These are phyloP conservation scores for Pelargonium cotyledonis DNA, from an alignment of 441 rosid genomes.

Conservation along the genomic window DNA sequence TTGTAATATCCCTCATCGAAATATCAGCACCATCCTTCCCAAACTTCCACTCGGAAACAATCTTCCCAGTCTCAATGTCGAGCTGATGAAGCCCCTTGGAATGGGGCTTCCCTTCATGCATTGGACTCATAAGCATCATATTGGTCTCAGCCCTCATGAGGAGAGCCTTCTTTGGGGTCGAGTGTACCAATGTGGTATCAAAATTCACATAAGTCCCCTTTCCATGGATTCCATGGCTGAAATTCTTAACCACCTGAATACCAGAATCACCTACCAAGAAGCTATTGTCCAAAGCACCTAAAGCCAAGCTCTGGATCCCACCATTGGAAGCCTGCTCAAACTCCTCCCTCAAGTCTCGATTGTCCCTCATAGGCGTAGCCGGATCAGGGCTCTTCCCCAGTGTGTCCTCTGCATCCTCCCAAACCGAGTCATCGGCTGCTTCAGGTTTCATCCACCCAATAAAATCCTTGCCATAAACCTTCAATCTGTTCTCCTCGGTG, in stretches of 20 bases:
- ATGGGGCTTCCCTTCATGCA: constrained; percentile 54
- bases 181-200: constrained; percentile 37
- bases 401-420: constrained; percentile 91
- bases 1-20: constrained; percentile 83
- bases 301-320: constrained; percentile 89
- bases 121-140: constrained; percentile 94
- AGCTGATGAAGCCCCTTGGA: constrained; percentile 80
- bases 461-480: constrained; percentile 88
- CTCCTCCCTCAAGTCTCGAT: constrained; percentile 78
- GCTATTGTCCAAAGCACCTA: constrained; percentile 92
- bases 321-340: constrained; percentile 83
- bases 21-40: constrained; percentile 92
- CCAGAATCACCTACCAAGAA: constrained; percentile 88
- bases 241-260: constrained; percentile 90
- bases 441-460: constrained; percentile 90
- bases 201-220: constrained; percentile 87
- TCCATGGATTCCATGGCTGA: constrained; percentile 87
- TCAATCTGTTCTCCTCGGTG: constrained; percentile 63
- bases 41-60: constrained; percentile 82
- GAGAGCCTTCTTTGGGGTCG: constrained; percentile 76
- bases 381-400: constrained; percentile 51
- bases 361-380: constrained; percentile 45
- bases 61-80: constrained; percentile 89
- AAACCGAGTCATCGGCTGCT: constrained; percentile 87
- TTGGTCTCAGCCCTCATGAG: constrained; percentile 96